Evolutionary conservation across 305 asterid species (phyloP), one percentile per base, ranked within the genome.

Genomic region (Striga hermonthica): DNA sequence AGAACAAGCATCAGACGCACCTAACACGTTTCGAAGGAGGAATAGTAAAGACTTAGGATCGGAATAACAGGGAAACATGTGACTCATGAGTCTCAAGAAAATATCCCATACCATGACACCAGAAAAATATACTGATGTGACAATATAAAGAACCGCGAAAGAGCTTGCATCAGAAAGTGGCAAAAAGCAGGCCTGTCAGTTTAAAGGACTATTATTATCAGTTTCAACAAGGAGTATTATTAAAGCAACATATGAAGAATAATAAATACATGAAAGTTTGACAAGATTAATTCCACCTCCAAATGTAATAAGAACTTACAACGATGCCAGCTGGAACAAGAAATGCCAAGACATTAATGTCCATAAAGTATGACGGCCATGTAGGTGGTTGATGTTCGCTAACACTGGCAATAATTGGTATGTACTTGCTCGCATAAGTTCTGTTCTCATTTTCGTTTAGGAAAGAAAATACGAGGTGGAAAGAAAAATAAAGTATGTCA

Each of bases 351-450:
- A 93, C 96, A 75, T 93, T 93, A 48, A 93, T 84, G 77, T 93
- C 97, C 99, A 93, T 93, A 65, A 93, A 90, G 84, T 93, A 93
- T 61, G 99, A 90, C 15, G 99, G 99, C 99, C 99, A 93, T 47
- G 99, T 90, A 64, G 99, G 99, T 0, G 97, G 99, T 67, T 93
- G 99, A 69, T 93, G 97, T 78, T 90, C 99, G 69, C 99, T 93
- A 65, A 93, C 99, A 64, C 99, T 93, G 47, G 99, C 99, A 70
- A 93, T 93, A 57, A 93, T 93, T 40, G 99, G 99, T 82, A 93
- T 93, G 75, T 93, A 93, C 81, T 93, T 93, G 91, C 97, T 93
- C 37, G 99, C 99, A 76, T 93, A 93, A 47, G 99, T 93, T 75
- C 99, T 93, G 95, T 62, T 55, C 74, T 68, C 79, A 69, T 64